Evolutionary conservation across 164 flowering plant genomes (phyloP).

Genomic region (Taxillus chinensis): DNA sequence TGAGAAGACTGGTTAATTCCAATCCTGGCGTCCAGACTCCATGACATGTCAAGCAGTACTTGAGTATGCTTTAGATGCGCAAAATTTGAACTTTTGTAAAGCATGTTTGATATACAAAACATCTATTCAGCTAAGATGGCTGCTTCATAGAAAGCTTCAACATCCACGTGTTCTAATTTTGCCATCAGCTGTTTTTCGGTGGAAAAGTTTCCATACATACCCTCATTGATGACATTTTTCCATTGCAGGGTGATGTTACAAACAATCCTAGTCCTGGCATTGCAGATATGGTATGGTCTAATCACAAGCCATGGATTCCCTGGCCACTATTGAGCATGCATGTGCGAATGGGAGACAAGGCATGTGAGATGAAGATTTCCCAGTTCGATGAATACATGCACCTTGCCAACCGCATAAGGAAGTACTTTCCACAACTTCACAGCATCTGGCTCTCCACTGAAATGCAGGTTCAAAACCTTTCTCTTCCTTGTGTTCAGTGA

Average conservation of each 20-base stretch:
- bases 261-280: constrained; percentile 30
- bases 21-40: too few relatives aligned
- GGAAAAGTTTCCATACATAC: too few relatives aligned
- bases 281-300: constrained; percentile 66
- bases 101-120: too few relatives aligned
- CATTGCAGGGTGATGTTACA: constrained; percentile 18
- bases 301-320: constrained; percentile 77
- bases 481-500: neutral
- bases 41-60: too few relatives aligned
- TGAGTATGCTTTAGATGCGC: too few relatives aligned
- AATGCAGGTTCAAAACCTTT: constrained; percentile 60
- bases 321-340: constrained; percentile 89
- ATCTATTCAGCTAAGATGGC: too few relatives aligned
- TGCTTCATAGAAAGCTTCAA: too few relatives aligned
- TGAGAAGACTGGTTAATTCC: too few relatives aligned
- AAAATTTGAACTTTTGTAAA: too few relatives aligned
- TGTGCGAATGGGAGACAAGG: constrained; percentile 98
- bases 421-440: constrained; percentile 62
- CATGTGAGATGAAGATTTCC: constrained; percentile 90
- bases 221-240: too few relatives aligned
- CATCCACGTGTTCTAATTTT: too few relatives aligned
- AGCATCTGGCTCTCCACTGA: constrained; percentile 92
- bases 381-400: constrained; percentile 74
- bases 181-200: too few relatives aligned
- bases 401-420: constrained; percentile 59